Percentiles rank a stretch among this genome's conserved stretches.
phyloP scores from a whole-genome alignment of 306 rosid species.

The Quercus rubra region DNA sequence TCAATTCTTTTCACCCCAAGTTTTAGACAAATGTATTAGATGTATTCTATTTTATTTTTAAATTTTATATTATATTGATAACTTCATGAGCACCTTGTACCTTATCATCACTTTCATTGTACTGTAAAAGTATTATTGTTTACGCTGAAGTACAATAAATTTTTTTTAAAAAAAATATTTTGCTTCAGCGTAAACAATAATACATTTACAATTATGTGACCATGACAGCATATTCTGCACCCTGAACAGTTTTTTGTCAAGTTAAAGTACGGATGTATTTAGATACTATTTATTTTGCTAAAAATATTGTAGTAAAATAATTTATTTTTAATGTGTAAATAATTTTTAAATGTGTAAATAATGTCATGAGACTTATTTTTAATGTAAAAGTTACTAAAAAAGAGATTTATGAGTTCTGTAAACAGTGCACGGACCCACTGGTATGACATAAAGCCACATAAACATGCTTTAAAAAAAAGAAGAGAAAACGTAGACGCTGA shows the following conservation, averaged over 20 bases:
- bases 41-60: conserved; percentile 1
- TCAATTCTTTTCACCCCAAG: conserved; percentile 42
- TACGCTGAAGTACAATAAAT: background rate
- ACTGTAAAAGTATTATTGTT: conserved; percentile 39
- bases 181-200: conserved; percentile 21
- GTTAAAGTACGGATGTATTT: background rate
- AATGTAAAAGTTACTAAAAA: no score
- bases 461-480: no score
- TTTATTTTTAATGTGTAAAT: no score
- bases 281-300: no score
- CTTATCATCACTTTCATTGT: conserved; percentile 13
- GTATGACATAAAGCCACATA: no score
- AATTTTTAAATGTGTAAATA: no score
- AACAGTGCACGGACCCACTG: no score
- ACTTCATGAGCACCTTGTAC: conserved; percentile 21
- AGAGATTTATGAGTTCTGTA: rapidly evolving
- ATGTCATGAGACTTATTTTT: no score
- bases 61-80: conserved; percentile 13
- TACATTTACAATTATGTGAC: conserved; percentile 35
- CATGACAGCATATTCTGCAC: background rate
- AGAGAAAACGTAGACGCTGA: no score
- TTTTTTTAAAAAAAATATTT: background rate
- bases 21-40: conserved; percentile 31
- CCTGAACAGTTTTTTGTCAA: background rate
- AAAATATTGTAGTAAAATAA: no score